A percentile compares a stretch with the other conserved stretches of the same genome.
Evolutionary conservation across 192 early-diverging fungal genomes (phyloP).

Genomic region (Linnemannia hyalina): DNA sequence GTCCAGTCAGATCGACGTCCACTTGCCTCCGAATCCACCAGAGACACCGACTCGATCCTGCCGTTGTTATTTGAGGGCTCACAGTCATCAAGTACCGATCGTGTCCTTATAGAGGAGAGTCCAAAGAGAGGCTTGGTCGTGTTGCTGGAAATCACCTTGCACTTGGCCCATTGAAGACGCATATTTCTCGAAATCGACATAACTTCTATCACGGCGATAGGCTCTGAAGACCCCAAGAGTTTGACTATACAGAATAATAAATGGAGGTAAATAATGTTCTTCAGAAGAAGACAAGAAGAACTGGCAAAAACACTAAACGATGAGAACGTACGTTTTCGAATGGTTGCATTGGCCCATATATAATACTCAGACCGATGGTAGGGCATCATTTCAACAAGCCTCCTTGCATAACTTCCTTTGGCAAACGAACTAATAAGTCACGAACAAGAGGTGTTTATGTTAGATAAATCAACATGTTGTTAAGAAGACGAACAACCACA

Average conservation of each 20-base stretch:
- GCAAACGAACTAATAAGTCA: not conserved
- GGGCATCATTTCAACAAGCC: conserved; percentile 22
- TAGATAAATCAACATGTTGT: not conserved
- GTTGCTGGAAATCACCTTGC: conserved; percentile 17
- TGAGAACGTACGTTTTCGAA: conserved; percentile 20
- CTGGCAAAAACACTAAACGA: not conserved
- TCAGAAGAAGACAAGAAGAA: not conserved
- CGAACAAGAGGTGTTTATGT: not conserved
- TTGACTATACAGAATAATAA: not conserved
- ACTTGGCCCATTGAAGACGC: conserved; percentile 33
- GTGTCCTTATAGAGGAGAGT: not conserved
- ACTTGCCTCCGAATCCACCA: not conserved
- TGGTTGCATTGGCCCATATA: conserved; percentile 32
- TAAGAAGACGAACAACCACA: not conserved
- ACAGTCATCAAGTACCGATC: not conserved
- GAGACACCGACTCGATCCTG: not conserved
- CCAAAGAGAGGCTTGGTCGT: conserved; percentile 30
- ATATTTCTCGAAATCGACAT: conserved; percentile 5
- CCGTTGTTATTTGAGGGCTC: not conserved
- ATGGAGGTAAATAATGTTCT: not conserved
- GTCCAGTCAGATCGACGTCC: not conserved
- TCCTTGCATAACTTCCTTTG: conserved; percentile 48
- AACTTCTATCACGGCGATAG: conserved; percentile 19
- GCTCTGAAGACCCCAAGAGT: conserved; percentile 40
- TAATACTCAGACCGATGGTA: conserved; percentile 42